A percentile compares a stretch with the other conserved stretches of the same genome.
Evolutionary conservation across 1,139 yeast species (phyloP).

Genomic region (Pichiaceae sp.): DNA sequence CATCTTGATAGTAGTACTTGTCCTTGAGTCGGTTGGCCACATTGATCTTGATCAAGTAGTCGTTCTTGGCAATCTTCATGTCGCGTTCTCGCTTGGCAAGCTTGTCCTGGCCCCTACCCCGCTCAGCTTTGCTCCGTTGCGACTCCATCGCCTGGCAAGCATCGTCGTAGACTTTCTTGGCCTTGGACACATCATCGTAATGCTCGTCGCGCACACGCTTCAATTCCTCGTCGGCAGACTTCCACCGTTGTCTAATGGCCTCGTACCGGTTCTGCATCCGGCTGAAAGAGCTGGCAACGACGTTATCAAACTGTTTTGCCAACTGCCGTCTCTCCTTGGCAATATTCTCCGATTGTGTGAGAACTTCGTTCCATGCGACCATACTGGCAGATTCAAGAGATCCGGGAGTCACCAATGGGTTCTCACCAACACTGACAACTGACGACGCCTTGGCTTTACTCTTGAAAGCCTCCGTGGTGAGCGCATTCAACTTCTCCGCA

Average conservation of each 20-base stretch:
- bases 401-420: slow-evolving; percentile 89
- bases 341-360: slow-evolving; percentile 75
- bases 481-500: slow-evolving; percentile 52
- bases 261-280: slow-evolving; percentile 48
- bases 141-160: slow-evolving; percentile 75
- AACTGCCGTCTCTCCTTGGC: slow-evolving; percentile 61
- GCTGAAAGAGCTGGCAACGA: slow-evolving; percentile 56
- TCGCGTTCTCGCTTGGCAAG: slow-evolving; percentile 58
- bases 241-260: slow-evolving; percentile 47
- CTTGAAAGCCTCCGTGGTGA: slow-evolving; percentile 65
- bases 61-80: slow-evolving; percentile 83
- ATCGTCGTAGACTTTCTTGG: slow-evolving; percentile 70
- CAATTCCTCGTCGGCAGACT: slow-evolving; percentile 50
- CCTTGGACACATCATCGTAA: slow-evolving; percentile 60
- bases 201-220: slow-evolving; percentile 47
- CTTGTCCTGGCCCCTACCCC: slow-evolving; percentile 46
- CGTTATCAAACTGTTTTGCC: slow-evolving; percentile 51
- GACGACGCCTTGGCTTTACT: slow-evolving; percentile 68
- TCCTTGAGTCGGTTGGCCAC: slow-evolving; percentile 88
- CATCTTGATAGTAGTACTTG: slow-evolving; percentile 85
- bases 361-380: slow-evolving; percentile 89
- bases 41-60: slow-evolving; percentile 70
- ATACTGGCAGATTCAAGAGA: slow-evolving; percentile 86
- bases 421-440: slow-evolving; percentile 77
- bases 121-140: slow-evolving; percentile 66